phyloP scores from a whole-genome alignment of 2,329 filamentous ascomycete genomes.

The Verticillium klebahnii region DNA sequence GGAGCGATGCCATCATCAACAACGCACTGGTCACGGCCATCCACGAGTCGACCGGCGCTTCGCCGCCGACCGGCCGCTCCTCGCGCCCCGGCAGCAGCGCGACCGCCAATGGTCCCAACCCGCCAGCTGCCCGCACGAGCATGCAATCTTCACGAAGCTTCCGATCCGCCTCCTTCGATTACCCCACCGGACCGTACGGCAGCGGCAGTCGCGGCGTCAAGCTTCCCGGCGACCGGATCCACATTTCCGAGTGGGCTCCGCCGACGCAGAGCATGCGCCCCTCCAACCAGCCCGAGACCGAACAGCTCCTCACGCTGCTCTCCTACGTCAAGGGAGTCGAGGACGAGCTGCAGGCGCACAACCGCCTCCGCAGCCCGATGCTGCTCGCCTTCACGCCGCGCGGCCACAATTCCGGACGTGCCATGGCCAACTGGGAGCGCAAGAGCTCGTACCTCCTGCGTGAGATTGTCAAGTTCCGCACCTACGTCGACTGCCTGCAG shows the following conservation, averaged over 20 bases:
- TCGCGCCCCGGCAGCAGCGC: slow-evolving; percentile 49
- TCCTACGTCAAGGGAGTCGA: slow-evolving; percentile 83
- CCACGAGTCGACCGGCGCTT: slow-evolving; percentile 36
- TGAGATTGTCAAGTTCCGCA: slow-evolving; percentile 95
- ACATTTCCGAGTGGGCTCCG: slow-evolving; percentile 83
- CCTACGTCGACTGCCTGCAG: slow-evolving; percentile 83
- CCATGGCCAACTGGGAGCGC: slow-evolving; percentile 95
- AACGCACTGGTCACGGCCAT: slow-evolving; percentile 49
- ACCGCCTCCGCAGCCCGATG: slow-evolving; percentile 83
- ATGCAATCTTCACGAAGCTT: slow-evolving; percentile 28
- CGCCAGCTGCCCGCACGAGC: slow-evolving; percentile 14
- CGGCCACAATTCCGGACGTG: slow-evolving; percentile 73
- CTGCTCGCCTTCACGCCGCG: slow-evolving; percentile 83
- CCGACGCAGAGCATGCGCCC: slow-evolving; percentile 88
- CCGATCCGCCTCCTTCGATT: slow-evolving; percentile 58
- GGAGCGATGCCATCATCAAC: slow-evolving; percentile 80
- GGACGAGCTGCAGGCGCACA: slow-evolving; percentile 79
- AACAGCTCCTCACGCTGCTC: slow-evolving; percentile 72
- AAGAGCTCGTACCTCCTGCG: slow-evolving; percentile 88
- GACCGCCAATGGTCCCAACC: slow-evolving; percentile 21
- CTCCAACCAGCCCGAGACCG: slow-evolving; percentile 70
- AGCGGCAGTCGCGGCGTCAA: slow-evolving; percentile 44
- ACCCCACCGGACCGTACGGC: slow-evolving; percentile 24
- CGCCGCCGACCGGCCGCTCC: slow-evolving; percentile 21
- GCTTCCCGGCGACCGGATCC: slow-evolving; percentile 78